Base-by-base conservation (phyloP, 192 early-diverging fungal species). In the Coemansia guatemalensis region DNA sequence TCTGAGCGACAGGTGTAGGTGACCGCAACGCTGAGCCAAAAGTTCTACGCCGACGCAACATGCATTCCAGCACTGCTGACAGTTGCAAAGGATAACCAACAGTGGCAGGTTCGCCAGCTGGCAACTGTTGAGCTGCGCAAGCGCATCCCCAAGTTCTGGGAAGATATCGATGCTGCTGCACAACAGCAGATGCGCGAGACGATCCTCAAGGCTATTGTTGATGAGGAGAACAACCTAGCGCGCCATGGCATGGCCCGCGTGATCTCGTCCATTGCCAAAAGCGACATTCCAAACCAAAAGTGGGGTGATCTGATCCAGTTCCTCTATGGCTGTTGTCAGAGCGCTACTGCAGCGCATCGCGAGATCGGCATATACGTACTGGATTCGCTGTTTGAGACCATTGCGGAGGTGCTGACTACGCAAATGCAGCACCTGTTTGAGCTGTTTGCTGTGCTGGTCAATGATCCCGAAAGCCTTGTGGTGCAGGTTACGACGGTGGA, bases 121-220 rank as follows among this genome's bases (percentile, higher is more conserved):
- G 89, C 92, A 27, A 88, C 92, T 4, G 93, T 96, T 24, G 94
- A 96, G 83, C 84, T 92, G 62, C 88, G 92, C 62, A 96, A 96
- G 71, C 88, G 89, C 56, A 75, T 90, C 39, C 60, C 82, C 21
- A 89, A 85, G 75, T 89, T 83, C 83, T 96, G 93, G 93, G 68
- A 78, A n/a, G 78, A 86, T 8, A 55, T 93, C 9, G 87, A 86
- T 39, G 78, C 64, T 21, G 69, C 69, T 12, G 76, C 74, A 23
- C 78, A 88, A 59, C 79, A 75, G 49, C 68, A 74, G 52, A 86
- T 95, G 55, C 90, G 90, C 58, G 74, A 81, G 27, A 74, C 83
- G 21, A 74, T 95, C 24, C 71, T 95, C n/a, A 80, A 89, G 51
- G 85, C 88, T 29, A 86, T 91, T 33, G 61, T 95, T 11, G 81